Base-by-base conservation (phyloP, 1,284 basidiomycete genomes). In the Moesziomyces sp. region DNA sequence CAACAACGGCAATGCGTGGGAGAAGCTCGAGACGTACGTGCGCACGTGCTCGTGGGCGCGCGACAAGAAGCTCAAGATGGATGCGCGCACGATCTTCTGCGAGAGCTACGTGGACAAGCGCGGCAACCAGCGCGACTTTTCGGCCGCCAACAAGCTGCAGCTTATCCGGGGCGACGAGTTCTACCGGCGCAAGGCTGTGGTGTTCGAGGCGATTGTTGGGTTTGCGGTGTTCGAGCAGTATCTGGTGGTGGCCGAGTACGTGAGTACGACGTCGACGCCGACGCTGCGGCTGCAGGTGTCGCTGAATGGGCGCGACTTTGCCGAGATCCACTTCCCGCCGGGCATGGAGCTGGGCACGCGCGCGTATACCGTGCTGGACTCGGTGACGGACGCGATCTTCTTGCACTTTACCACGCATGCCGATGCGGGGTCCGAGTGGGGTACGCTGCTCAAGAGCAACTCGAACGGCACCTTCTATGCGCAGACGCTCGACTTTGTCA, bases 381-480 rank as follows among this genome's bases (percentile, higher is more conserved):
- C 94, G 5, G 92, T 89, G 78, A 99, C 97, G 0, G 90, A 92
- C 64, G 89, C 95, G 0, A 90, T 99, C 65, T 99, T 99, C 88
- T 85, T 99, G 23, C 95, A 97, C 79, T 92, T 97, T 86, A 98
- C 97, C 0, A 96, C 93, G 85, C 93, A 92, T 38, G 88, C 91
- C 58, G 87, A 88, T 16, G 88, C 88, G 0, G 88, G 87, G 18
- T 91, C 90, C 8, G 93, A 89, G 83, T 98, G 92, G 91, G 96
- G 96, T 50, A 92, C 89, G 78, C 90, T 99, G 75, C 90, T 99
- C 83, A 98, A 85, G 94, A 85, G 97, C 48, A 98, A 99, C 85
- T 97, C 92, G 46, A 99, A 99, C 81, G 96, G 96, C 38, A 99
- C 97, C 0, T 98, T 97, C 86, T 99, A 93, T 83, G 90, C 92